These are phyloP conservation scores for Ganoderma multipileum DNA, from an alignment of 1,284 basidiomycete species.

Conservation along the genomic window DNA sequence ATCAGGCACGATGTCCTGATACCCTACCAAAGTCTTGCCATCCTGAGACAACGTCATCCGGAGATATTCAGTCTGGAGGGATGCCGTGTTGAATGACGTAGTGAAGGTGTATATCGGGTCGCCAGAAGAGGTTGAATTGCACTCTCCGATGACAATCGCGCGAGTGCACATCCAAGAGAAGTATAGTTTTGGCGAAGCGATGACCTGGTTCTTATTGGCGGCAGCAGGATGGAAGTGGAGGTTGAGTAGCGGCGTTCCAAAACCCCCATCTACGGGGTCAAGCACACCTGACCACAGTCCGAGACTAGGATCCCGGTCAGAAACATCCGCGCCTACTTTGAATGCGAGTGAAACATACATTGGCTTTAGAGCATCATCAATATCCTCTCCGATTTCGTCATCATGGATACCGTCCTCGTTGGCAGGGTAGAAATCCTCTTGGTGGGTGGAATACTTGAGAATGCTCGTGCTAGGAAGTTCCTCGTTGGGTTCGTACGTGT, in stretches of 20 bases:
- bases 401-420: slow-evolving; percentile 15
- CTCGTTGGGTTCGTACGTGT: background rate
- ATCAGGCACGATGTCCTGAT: background rate
- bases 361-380: slow-evolving; percentile 10
- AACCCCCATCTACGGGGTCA: background rate
- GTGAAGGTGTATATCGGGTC: slow-evolving; percentile 6
- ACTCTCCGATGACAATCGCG: slow-evolving; percentile 1
- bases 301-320: slow-evolving; percentile 3
- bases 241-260: background rate
- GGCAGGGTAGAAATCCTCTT: slow-evolving; percentile 20
- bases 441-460: slow-evolving; percentile 16
- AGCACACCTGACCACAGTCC: slow-evolving; percentile 17
- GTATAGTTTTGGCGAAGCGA: slow-evolving; percentile 6
- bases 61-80: background rate
- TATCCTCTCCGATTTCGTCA: background rate
- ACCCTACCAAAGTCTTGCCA: slow-evolving; percentile 9
- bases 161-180: slow-evolving; percentile 14
- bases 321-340: background rate
- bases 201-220: background rate
- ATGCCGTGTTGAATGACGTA: slow-evolving; percentile 2
- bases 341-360: slow-evolving; percentile 14
- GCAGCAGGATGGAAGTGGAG: background rate
- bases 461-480: slow-evolving; percentile 18
- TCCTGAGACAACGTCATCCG: slow-evolving; percentile 13
- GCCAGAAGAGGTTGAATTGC: background rate